Conservation (phyloP, 306 rosid genomes). For the Prunus padus region DNA sequence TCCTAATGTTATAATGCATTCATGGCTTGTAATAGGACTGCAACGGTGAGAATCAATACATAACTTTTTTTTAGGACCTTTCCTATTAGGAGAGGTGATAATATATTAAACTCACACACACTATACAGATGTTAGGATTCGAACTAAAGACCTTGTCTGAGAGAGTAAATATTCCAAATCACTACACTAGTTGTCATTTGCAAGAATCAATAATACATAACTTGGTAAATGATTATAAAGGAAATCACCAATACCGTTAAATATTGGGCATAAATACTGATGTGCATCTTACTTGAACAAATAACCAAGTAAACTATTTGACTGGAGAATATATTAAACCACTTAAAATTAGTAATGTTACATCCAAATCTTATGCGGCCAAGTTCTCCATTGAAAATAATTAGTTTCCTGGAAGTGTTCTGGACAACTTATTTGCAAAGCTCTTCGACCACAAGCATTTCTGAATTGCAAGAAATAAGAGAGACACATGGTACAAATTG, state of each 20-base stretch:
- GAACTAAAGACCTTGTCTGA: too few relatives aligned
- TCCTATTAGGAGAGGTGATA: too few relatives aligned
- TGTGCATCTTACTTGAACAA: neutral
- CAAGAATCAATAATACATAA: neutral
- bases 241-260: neutral
- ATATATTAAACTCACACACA: too few relatives aligned
- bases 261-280: neutral
- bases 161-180: too few relatives aligned
- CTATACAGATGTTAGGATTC: too few relatives aligned
- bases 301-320: neutral
- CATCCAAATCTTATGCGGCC: slow-evolving; percentile 97
- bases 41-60: neutral
- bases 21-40: neutral
- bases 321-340: slow-evolving; percentile 1
- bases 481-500: too few relatives aligned
- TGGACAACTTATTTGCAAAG: slow-evolving; percentile 82
- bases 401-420: slow-evolving; percentile 73
- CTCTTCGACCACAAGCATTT: slow-evolving; percentile 96
- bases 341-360: slow-evolving; percentile 50
- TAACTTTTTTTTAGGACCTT: too few relatives aligned
- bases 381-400: slow-evolving; percentile 89
- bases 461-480: slow-evolving; percentile 41
- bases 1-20: neutral
- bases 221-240: neutral
- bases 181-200: too few relatives aligned